Percentiles rank a stretch among this genome's conserved stretches.
These are phyloP conservation scores for Trichaptum fuscoviolaceum DNA, from an alignment of 768 basidiomycete genomes.

Conservation along the genomic window DNA sequence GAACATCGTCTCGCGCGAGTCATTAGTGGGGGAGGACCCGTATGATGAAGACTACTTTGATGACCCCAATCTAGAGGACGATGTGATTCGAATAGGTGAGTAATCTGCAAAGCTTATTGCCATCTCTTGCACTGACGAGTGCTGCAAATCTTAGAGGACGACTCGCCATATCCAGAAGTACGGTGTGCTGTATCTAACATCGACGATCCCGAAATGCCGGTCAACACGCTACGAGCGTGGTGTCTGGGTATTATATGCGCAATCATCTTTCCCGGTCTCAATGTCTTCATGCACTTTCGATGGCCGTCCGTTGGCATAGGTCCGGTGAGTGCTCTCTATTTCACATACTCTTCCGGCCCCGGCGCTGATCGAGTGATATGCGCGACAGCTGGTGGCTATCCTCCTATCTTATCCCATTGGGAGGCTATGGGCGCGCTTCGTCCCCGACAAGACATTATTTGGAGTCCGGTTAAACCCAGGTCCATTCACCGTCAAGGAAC, in stretches of 20 bases:
- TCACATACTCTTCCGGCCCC: slow-evolving; percentile 3
- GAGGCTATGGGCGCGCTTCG: slow-evolving; percentile 47
- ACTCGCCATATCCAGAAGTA: slow-evolving; percentile 67
- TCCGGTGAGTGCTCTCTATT: background rate
- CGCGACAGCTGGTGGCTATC: slow-evolving; percentile 52
- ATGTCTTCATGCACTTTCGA: slow-evolving; percentile 16
- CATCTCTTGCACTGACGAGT: background rate
- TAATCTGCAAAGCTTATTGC: background rate
- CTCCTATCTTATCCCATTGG: slow-evolving; percentile 65
- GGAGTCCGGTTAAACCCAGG: slow-evolving; percentile 58
- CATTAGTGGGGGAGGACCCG: background rate
- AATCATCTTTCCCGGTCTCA: slow-evolving; percentile 15
- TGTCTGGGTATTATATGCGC: slow-evolving; percentile 22
- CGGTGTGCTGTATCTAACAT: slow-evolving; percentile 58
- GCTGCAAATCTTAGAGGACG: slow-evolving; percentile 41
- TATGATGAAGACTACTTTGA: slow-evolving; percentile 16
- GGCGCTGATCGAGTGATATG: background rate
- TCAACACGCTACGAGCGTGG: slow-evolving; percentile 38
- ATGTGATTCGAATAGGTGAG: slow-evolving; percentile 11
- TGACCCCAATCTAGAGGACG: slow-evolving; percentile 31
- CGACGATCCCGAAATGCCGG: slow-evolving; percentile 56
- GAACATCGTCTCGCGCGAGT: slow-evolving; percentile 1
- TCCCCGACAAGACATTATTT: slow-evolving; percentile 50
- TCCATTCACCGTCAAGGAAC: slow-evolving; percentile 72
- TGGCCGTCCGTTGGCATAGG: slow-evolving; percentile 2